Base-by-base conservation (phyloP, 2,329 filamentous ascomycete genomes). In the Immersiporthe knoxdaviesiana region DNA sequence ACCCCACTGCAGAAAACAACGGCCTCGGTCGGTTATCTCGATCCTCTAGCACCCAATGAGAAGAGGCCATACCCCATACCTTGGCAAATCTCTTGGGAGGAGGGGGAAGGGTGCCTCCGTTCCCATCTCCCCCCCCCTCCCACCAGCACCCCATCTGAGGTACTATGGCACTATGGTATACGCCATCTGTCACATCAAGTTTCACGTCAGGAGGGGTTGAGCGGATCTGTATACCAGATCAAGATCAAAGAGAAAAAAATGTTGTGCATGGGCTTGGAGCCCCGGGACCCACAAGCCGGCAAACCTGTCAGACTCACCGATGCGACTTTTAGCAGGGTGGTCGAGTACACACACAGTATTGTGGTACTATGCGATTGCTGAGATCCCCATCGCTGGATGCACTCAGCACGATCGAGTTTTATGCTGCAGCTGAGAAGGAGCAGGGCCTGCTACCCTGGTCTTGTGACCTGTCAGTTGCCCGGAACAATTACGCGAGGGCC, bases 201-300 rank as follows among this genome's bases (percentile, higher is more conserved):
- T n/a, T n/a, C n/a, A 63, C 62, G 24, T 63, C 14, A 24, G 41
- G 50, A 35, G 24, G 32, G 50, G 24, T 37, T 6, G 16, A n/a
- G 32, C 35, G 58, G 58, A 60, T 60, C 52, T 56, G 52, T 44
- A 63, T 69, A 52, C 67, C 65, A 69, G 27, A 63, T 69, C 58
- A 47, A 39, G 35, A 59, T 41, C 52, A n/a, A 47, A 47, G n/a
- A 47, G n/a, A 35, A 47, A 47, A 47, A 47, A 35, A 44, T 54
- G 54, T 32, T 54, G 24, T 18, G 10, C 41, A 32, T 32, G 50
- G n/a, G 50, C 50, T 27, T n/a, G 52, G 52, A 14, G 50, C 37
- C n/a, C 50, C 68, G 68, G 68, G 60, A 65, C 32, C 66, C 66
- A 70, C 58, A 58, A 65, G 47, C 68, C 68, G 66, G 56, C 54